These are phyloP conservation scores for Aspergillus costaricaensis DNA, from an alignment of 2,329 filamentous ascomycete species.

Conservation along the genomic window DNA sequence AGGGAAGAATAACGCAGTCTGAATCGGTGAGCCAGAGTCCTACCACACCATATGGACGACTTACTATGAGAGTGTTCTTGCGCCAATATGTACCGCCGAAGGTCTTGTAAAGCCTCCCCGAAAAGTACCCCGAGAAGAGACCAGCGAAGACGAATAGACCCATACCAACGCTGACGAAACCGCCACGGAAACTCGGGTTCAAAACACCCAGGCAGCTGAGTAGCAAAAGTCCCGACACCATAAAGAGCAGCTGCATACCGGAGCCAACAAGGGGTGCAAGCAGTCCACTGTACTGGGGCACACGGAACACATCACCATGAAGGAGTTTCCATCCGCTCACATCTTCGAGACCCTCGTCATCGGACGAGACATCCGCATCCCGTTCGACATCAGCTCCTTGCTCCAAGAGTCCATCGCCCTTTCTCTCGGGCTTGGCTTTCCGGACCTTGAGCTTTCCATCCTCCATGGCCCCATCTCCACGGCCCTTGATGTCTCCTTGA, in stretches of 20 bases:
- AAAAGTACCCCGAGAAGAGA: slow-evolving; percentile 84
- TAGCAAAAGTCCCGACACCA: slow-evolving; percentile 70
- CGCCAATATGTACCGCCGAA: slow-evolving; percentile 75
- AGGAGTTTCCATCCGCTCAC: slow-evolving; percentile 85
- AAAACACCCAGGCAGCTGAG: slow-evolving; percentile 75
- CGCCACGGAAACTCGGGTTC: slow-evolving; percentile 86
- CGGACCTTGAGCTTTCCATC: slow-evolving; percentile 62
- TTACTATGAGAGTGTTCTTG: slow-evolving; percentile 69
- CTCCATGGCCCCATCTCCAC: slow-evolving; percentile 66
- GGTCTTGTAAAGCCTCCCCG: slow-evolving; percentile 77
- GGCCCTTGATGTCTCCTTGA: slow-evolving; percentile 74
- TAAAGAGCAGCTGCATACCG: slow-evolving; percentile 82
- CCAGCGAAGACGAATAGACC: slow-evolving; percentile 83
- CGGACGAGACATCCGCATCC: slow-evolving; percentile 61
- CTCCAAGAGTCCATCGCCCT: slow-evolving; percentile 60
- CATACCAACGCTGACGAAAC: slow-evolving; percentile 80
- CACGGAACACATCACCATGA: slow-evolving; percentile 83
- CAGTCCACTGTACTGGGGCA: slow-evolving; percentile 68
- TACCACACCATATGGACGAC: slow-evolving; percentile 14
- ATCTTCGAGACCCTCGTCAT: slow-evolving; percentile 75
- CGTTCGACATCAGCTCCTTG: slow-evolving; percentile 56
- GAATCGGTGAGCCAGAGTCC: slow-evolving; percentile 19
- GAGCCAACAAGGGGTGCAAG: slow-evolving; percentile 81
- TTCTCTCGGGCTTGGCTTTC: slow-evolving; percentile 56
- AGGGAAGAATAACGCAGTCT: slow-evolving; percentile 75